phyloP scores from a whole-genome alignment of 306 rosid species.

The Purshia tridentata region DNA sequence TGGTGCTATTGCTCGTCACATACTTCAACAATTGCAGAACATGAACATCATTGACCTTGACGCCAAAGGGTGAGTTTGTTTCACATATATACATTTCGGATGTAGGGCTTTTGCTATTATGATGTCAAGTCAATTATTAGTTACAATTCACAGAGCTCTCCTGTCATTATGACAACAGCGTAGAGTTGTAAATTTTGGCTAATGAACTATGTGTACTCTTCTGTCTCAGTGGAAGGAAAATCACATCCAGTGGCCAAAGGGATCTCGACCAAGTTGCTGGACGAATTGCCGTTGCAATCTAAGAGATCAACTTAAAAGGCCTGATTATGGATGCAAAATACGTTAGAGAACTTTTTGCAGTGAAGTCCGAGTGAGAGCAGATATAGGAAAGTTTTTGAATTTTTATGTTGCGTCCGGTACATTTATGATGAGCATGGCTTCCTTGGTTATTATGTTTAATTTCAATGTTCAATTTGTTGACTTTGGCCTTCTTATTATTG shows the following conservation, averaged over 20 bases:
- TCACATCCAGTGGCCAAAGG: slow-evolving; percentile 44
- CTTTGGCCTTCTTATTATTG: not conserved
- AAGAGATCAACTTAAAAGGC: not conserved
- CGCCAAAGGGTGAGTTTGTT: slow-evolving; percentile 51
- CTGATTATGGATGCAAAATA: not conserved
- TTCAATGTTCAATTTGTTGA: not conserved
- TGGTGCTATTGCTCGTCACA: slow-evolving; percentile 64
- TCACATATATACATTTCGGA: not conserved
- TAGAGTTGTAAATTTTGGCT: not conserved
- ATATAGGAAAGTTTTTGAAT: slow-evolving; percentile 7
- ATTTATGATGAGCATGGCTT: slow-evolving; percentile 3
- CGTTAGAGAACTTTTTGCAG: not conserved
- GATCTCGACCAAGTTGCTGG: slow-evolving; percentile 61
- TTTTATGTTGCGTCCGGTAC: not conserved
- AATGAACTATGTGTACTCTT: not conserved
- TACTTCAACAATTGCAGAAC: slow-evolving; percentile 57
- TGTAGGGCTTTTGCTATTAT: not conserved
- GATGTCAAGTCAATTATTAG: no score
- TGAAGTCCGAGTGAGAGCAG: slow-evolving; percentile 2
- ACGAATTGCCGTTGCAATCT: slow-evolving; percentile 34
- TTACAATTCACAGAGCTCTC: no score
- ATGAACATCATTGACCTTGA: slow-evolving; percentile 58
- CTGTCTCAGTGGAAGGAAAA: slow-evolving; percentile 40
- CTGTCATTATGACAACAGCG: not conserved
- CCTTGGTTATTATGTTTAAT: not conserved